Evolutionary conservation across 2,329 filamentous ascomycete species (phyloP), one percentile per base, ranked within the genome.

Genomic region (Celoporthe dispersa): DNA sequence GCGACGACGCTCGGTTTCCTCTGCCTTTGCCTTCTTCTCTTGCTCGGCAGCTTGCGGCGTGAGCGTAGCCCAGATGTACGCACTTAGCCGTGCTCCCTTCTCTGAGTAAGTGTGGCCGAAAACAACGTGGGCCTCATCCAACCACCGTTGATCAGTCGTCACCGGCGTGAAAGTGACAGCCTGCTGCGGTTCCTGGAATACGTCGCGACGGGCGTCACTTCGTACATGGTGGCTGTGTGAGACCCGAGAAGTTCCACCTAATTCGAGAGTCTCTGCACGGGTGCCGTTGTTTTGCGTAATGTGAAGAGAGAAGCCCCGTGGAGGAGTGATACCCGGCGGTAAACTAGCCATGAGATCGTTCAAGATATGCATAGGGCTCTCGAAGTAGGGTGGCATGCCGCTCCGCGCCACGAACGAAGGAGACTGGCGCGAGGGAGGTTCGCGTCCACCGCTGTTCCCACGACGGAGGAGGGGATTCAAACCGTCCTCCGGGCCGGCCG

Each of bases 91-190:
- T 71, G 87, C 84, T 2, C 90, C 87, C 77, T 92, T 92, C 64
- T 97, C 94, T 3, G 87, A 78, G 66, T 91, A 87, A 64, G 82
- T 85, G 31, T 84, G 81, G 35, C 92, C 92, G 79, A 96, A 98
- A 0, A 98, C 86, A 79, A 99, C 90, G 73, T 91, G 90, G 11
- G 94, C 91, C 79, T 98, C 97, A 77, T 98, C 94, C 77, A 92
- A 89, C 91, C 97, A 99, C 72, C 96, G 91, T 67, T 87, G 86
- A 68, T 87, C 84, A 1, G 96, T 98, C 11, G 88, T 85, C 51
- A 89, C 88, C 11, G 93, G 85, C 28, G 86, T 83, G 78, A 98
- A 98, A 2, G 89, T 84, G 35, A 94, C 90, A 16, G 93, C 91
- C 74, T 92, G 91, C n/a, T 88, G 84, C 16, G 91, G 91, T 69